Percentiles rank a stretch among this genome's conserved stretches.
Evolutionary conservation across 345 rosid genomes (phyloP).

Genomic region (Syzygium aromaticum): DNA sequence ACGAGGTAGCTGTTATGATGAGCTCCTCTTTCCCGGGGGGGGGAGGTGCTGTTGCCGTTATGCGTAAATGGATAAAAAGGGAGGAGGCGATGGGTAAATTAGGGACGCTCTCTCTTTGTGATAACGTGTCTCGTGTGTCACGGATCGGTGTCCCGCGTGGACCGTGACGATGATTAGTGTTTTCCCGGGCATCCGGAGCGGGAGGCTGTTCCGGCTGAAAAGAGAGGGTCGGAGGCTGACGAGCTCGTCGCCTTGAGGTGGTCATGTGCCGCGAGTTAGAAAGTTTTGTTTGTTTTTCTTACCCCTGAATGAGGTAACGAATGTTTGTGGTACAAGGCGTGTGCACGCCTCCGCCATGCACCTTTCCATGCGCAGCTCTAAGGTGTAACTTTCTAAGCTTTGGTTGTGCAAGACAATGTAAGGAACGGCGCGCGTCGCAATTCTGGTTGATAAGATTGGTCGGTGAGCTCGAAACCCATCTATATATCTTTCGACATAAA

Average conservation of each 20-base stretch:
- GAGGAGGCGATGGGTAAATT: neutral
- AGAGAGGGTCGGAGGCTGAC: neutral
- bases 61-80: neutral
- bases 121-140: neutral
- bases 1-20: neutral
- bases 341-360: neutral
- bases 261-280: neutral
- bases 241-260: neutral
- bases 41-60: too few relatives aligned
- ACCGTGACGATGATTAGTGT: neutral
- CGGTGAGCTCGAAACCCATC: neutral
- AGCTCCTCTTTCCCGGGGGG: neutral
- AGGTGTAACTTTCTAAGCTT: too few relatives aligned
- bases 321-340: neutral
- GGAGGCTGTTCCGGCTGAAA: neutral
- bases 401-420: neutral
- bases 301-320: neutral
- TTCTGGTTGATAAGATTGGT: neutral
- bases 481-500: fast-evolving
- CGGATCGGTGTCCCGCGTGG: neutral
- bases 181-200: neutral
- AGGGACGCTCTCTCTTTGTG: neutral
- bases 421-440: neutral
- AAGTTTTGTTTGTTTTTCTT: neutral
- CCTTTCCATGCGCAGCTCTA: fast-evolving